Evolutionary conservation across 2,329 filamentous ascomycete species (phyloP), one percentile per base, ranked within the genome.

Genomic region (Trichophaea hybrida): DNA sequence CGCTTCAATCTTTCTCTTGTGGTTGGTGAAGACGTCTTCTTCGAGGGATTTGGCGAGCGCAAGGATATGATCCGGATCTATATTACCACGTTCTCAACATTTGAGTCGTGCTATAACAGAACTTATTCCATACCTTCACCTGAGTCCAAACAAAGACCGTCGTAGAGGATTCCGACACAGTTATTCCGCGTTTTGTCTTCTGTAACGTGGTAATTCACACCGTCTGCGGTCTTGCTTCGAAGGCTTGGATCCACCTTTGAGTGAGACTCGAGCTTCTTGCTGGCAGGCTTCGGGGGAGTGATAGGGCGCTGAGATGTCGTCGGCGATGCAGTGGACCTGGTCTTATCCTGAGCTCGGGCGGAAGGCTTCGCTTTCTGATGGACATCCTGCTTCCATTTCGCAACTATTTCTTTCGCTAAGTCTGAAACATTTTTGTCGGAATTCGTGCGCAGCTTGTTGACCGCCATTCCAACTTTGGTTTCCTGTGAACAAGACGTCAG

Each of bases 81-180:
- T 56, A 73, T 70, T 37, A 34, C 55, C 50, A 7, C 40, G 49
- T 35, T 17, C 24, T 15, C 15, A 54, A 34, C 24, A 24, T 24
- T 24, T 24, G 24, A n/a, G 10, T 56, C 50, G 48, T 59, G 37
- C 57, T 17, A 17, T 12, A 48, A 31, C 40, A 5, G 2, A 35
- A 15, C 38, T 24, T 13, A 52, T 53, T 46, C 35, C 65, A 6
- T 65, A 68, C 66, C 50, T 32, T 65, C 64, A 54, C 64, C 71
- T 33, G 86, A 81, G 72, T 86, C 85, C 59, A 82, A 80, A 51
- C 85, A 89, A 64, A 98, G 78, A 13, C 90, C 93, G 69, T 98
- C 93, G 76, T 97, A 98, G 72, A 98, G 80, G 48, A 98, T 79
- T 54, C 88, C 89, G 64, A 96, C 83, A 72, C 87, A 94, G 70